These are phyloP conservation scores for Tilletia setariae DNA, from an alignment of 1,284 basidiomycete species.

Conservation along the genomic window DNA sequence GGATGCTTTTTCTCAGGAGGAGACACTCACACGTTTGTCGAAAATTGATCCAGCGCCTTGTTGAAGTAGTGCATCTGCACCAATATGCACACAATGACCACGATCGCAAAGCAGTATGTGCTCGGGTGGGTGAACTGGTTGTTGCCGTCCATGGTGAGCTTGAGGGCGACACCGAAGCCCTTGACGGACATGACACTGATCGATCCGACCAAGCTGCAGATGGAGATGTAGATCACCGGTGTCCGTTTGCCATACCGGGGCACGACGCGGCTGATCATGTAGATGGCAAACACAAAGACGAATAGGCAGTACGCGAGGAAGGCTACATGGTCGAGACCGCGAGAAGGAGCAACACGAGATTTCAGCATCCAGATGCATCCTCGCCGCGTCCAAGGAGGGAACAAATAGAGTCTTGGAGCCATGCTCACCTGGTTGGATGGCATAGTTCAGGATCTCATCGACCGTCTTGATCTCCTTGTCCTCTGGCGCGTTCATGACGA, in stretches of 20 bases:
- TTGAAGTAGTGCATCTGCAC: constrained; percentile 99
- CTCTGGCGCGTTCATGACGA: constrained; percentile 92
- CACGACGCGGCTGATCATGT: constrained; percentile 77
- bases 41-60: constrained; percentile 94
- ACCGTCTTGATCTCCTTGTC: constrained; percentile 92
- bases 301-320: constrained; percentile 77
- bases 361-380: too few species aligned
- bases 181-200: constrained; percentile 87
- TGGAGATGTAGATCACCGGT: constrained; percentile 88
- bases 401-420: neutral
- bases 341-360: too few species aligned
- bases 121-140: constrained; percentile 93
- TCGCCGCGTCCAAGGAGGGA: constrained; percentile 1
- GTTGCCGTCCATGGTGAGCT: constrained; percentile 86
- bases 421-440: constrained; percentile 69
- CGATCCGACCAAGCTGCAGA: constrained; percentile 84
- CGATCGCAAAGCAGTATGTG: constrained; percentile 88
- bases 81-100: constrained; percentile 80
- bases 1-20: too few species aligned
- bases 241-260: constrained; percentile 85
- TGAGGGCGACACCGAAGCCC: constrained; percentile 93
- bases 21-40: constrained; percentile 86
- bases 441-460: constrained; percentile 87
- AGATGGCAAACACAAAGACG: constrained; percentile 72
- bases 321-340: neutral